Evolutionary conservation across 805 yeast species (phyloP), one percentile per base, ranked within the genome.

Genomic region (Cyberlindnera bimundalis): DNA sequence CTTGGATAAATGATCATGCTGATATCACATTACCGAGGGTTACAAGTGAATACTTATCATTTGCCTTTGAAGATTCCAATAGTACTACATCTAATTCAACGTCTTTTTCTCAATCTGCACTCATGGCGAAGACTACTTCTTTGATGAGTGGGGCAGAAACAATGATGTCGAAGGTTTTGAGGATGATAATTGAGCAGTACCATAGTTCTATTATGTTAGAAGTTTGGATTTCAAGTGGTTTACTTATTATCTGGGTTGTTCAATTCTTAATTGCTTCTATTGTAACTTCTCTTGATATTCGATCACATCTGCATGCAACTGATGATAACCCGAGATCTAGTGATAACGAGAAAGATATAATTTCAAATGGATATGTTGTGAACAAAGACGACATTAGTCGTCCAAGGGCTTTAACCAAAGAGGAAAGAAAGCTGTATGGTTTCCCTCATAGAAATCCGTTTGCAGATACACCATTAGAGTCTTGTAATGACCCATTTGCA

Each of bases 1-100:
- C 80, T 2, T 93, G 97, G 97, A 65, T 89, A 2, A 69, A 81
- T 50, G 66, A 81, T 26, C 68, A 84, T 47, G 69, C 89, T 3
- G 68, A 76, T 13, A 61, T 89, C 2, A 48, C 65, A 1, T 56
- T 87, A 1, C 95, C 95, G 0, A 51, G 67, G 30, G 60, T 81
- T 13, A 66, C 66, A 34, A 59, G 58, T 10, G 45, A 57, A 5
- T 63, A 64, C 18, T 39, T 70, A 2, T 31, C 54, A 6, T 29
- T 46, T 23, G 53, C 52, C 3, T 17, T 62, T 13, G 39, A 14
- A 13, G 40, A 31, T 19, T 29, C 27, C n/a, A 29, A 24, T 19
- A 10, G 39, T 3, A 19, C 46, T 9, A 39, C 19, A 14, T 6
- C 19, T n/a, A 14, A 23, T 18, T 18, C 35, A 17, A 10, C 10